phyloP scores from a whole-genome alignment of 2,329 filamentous ascomycete species.

The Alternaria alternata region DNA sequence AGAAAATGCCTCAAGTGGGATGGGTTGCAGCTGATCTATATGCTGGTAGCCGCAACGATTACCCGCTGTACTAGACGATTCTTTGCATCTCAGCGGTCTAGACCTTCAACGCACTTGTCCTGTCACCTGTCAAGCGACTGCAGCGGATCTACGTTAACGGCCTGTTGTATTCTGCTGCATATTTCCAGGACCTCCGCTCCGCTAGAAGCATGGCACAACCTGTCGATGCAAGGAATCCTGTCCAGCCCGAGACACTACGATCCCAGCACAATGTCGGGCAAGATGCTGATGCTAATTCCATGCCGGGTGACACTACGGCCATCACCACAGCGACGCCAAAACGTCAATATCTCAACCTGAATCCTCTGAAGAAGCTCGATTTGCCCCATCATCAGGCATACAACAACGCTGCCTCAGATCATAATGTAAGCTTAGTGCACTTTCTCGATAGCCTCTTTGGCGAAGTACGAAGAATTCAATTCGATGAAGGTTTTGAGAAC shows the following conservation, averaged over 20 bases:
- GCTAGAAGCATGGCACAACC: conserved; percentile 16
- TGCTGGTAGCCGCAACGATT: neutral
- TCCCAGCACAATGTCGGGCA: neutral
- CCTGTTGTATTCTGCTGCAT: conserved; percentile 4
- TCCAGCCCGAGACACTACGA: conserved; percentile 11
- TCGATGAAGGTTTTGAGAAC: conserved; percentile 23
- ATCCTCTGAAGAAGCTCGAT: conserved; percentile 21
- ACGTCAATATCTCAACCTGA: conserved; percentile 17
- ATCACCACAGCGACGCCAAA: neutral
- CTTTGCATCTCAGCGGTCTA: conserved; percentile 10
- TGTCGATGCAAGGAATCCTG: neutral
- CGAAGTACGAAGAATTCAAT: conserved; percentile 27
- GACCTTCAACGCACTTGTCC: conserved; percentile 3
- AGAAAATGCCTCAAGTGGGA: neutral
- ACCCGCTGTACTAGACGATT: neutral
- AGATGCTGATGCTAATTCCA: neutral
- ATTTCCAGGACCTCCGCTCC: conserved; percentile 29
- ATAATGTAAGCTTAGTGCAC: conserved; percentile 16
- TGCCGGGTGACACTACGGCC: neutral
- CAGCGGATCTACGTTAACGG: conserved; percentile 3
- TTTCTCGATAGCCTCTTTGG: conserved; percentile 29
- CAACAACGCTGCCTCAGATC: neutral
- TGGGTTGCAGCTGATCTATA: neutral
- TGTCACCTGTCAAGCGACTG: conserved; percentile 13
- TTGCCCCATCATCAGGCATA: conserved; percentile 31